These are phyloP conservation scores for Coelastrella sp. DNA, from an alignment of 139 green algal genomes.

Conservation along the genomic window DNA sequence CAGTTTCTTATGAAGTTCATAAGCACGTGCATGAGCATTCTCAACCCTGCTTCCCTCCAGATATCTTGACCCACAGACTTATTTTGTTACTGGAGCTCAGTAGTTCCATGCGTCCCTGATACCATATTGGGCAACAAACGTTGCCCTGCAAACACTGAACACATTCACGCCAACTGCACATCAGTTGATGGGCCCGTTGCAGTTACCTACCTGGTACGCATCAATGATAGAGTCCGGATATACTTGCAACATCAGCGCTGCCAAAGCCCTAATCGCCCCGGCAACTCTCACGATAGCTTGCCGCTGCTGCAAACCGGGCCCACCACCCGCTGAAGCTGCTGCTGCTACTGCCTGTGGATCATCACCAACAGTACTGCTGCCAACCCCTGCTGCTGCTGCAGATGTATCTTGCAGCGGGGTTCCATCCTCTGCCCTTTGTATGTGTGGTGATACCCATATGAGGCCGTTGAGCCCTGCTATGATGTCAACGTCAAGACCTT, in stretches of 20 bases:
- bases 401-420: slow-evolving; percentile 12
- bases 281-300: slow-evolving; percentile 66
- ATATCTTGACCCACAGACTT: no score
- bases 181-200: no score
- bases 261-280: slow-evolving; percentile 73
- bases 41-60: no score
- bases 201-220: slow-evolving; percentile 58
- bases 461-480: slow-evolving; percentile 90
- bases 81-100: no score
- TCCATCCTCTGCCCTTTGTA: slow-evolving; percentile 35
- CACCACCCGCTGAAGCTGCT: slow-evolving; percentile 28
- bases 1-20: no score
- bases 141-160: no score
- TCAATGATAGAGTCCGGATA: slow-evolving; percentile 67
- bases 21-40: no score
- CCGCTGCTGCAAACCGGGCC: slow-evolving; percentile 54
- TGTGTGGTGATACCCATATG: slow-evolving; percentile 81
- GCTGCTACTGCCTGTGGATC: not conserved
- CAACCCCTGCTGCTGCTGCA: not conserved
- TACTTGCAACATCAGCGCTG: slow-evolving; percentile 73
- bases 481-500: slow-evolving; percentile 73
- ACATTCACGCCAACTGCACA: no score
- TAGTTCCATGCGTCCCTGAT: no score
- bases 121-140: no score
- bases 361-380: not conserved